phyloP scores from a whole-genome alignment of 2,329 filamentous ascomycete species.

The Acrocalymma vagum region DNA sequence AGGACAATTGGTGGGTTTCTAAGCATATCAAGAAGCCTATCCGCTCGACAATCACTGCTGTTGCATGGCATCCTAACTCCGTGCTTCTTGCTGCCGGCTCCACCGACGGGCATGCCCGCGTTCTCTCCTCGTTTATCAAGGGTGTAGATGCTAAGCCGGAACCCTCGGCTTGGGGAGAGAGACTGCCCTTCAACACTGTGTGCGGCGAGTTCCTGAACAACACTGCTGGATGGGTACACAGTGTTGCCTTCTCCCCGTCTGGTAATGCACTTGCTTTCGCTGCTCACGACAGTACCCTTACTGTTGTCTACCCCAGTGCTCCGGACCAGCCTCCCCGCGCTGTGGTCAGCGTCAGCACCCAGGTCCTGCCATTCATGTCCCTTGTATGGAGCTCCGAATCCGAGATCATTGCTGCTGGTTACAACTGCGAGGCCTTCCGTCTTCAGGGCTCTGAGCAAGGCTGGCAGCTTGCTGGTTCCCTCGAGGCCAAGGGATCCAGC shows the following conservation, averaged over 20 bases:
- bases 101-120: constrained; percentile 95
- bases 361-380: constrained; percentile 90
- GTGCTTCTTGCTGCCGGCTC: constrained; percentile 93
- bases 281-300: constrained; percentile 95
- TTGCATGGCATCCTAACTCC: constrained; percentile 97
- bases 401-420: constrained; percentile 94
- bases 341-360: constrained; percentile 89
- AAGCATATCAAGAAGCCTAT: constrained; percentile 99
- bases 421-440: constrained; percentile 88
- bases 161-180: constrained; percentile 90
- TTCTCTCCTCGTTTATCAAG: constrained; percentile 97
- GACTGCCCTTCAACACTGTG: constrained; percentile 96
- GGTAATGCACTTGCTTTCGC: constrained; percentile 94
- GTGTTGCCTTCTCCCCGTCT: constrained; percentile 89
- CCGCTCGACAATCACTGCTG: constrained; percentile 92
- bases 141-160: constrained; percentile 87
- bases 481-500: constrained; percentile 76
- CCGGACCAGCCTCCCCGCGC: constrained; percentile 90
- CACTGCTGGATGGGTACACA: constrained; percentile 96
- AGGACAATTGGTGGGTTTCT: constrained; percentile 99
- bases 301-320: constrained; percentile 90
- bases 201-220: constrained; percentile 97
- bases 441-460: constrained; percentile 80
- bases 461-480: constrained; percentile 83
- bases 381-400: constrained; percentile 90